Base-by-base conservation (phyloP, 1,284 basidiomycete species). In the Cystobasidium pallidum region DNA sequence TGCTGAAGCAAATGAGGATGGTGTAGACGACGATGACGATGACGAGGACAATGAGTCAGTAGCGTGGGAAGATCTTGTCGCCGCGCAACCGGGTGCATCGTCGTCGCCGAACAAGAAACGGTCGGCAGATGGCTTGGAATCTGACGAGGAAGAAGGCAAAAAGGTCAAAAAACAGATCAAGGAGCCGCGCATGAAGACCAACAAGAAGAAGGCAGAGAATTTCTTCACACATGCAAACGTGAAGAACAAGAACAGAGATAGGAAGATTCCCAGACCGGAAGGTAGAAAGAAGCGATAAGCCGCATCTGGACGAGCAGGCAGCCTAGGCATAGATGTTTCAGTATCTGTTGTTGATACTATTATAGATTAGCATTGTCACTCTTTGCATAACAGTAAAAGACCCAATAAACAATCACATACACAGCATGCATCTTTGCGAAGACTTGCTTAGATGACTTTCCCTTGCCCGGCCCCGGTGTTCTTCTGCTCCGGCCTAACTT, bases 161-260 rank as follows among this genome's bases (percentile, higher is more conserved):
- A 36, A 41, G 41, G 17, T 36, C 28, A 49, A 58, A 21, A 70
- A 71, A 26, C 67, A 73, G 58, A 57, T 74, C 75, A 92, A 92
- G 81, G 89, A 86, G 76, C 80, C 85, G 32, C 89, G 93, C 26
- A 90, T 93, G 90, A 94, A 87, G 76, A 95, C 93, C 1, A 91
- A 88, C 84, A 96, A 95, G 90, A 89, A 88, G 83, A 94, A 92
- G 82, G 88, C 91, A 19, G 86, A 86, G 73, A 98, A 98, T 83
- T 99, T 94, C 84, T 97, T 92, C 83, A 80, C 80, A 17, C 75
- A 79, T 66, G 80, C 80, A 72, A 81, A 81, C 45, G 59, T 71
- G 28, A 70, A 70, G 58, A 63, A 63, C 41, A 71, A 71, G 61
- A 71, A 71, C 36, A 51, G 59, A 21, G 52, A 71, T n/a, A 55